Evolutionary conservation across 305 asterid genomes (phyloP).

Genomic region (Striga hermonthica): DNA sequence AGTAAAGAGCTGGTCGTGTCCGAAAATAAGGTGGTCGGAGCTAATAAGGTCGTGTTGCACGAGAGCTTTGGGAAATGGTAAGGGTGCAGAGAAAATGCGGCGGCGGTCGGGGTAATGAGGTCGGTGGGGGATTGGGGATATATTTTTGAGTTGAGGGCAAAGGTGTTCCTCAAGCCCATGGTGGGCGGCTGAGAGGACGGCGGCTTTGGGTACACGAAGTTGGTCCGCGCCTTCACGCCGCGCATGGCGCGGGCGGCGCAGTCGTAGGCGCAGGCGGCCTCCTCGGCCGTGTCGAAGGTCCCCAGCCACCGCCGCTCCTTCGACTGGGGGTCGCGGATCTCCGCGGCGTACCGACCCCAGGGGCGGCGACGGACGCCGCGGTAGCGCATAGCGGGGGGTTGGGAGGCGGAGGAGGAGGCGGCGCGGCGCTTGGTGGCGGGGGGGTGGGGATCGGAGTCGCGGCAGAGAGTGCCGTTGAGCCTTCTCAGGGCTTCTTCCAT

Average conservation of each 20-base stretch:
- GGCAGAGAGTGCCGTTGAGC: constrained; percentile 45
- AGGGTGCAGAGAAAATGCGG: neutral
- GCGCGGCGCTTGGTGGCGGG: constrained; percentile 47
- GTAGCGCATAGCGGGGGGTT: constrained; percentile 48
- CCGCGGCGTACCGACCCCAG: constrained; percentile 96
- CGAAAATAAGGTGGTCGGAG: constrained; percentile 5
- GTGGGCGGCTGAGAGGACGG: constrained; percentile 41
- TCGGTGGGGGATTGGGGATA: constrained; percentile 40
- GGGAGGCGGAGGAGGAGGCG: constrained; percentile 34
- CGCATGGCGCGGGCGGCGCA: constrained; percentile 95
- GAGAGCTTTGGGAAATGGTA: constrained; percentile 26
- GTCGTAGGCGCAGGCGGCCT: constrained; percentile 93
- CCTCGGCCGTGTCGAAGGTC: constrained; percentile 95
- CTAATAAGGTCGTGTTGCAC: constrained; percentile 18
- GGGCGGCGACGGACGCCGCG: constrained; percentile 97
- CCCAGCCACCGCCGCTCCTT: constrained; percentile 92
- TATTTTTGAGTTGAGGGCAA: constrained; percentile 39
- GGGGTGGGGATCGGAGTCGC: constrained; percentile 38
- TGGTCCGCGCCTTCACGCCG: constrained; percentile 76
- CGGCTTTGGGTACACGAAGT: constrained; percentile 60
- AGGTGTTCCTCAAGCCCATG: constrained; percentile 25
- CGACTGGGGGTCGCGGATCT: constrained; percentile 79
- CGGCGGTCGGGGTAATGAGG: constrained; percentile 30
- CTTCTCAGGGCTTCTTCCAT: constrained; percentile 87
- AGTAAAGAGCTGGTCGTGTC: constrained; percentile 28